A percentile compares a stretch with the other conserved stretches of the same genome.
Conservation (phyloP, 140 eudicot species). For the Oenanthe javanica region DNA sequence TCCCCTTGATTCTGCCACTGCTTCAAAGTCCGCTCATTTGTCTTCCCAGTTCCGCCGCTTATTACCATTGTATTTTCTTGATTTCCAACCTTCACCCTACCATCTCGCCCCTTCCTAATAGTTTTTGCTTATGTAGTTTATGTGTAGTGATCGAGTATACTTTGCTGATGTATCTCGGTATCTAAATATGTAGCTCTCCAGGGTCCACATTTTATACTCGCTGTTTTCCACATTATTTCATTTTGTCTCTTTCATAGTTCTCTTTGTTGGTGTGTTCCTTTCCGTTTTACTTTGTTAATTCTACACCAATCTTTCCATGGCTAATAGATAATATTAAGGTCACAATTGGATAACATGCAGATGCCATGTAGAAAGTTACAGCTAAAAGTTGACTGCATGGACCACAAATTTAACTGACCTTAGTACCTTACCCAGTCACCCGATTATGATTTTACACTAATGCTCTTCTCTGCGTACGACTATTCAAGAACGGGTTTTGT, state of each 20-base stretch:
- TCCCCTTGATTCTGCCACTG: too few relatives aligned
- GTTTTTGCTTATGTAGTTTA: neutral
- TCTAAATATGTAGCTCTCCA: neutral
- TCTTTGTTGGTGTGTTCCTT: neutral
- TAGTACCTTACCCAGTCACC: neutral
- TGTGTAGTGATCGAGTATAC: neutral
- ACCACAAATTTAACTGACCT: neutral
- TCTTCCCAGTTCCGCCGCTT: too few relatives aligned
- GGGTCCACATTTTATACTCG: neutral
- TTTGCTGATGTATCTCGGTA: too few relatives aligned
- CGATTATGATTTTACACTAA: neutral
- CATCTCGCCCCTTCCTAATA: neutral
- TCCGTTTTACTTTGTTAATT: neutral
- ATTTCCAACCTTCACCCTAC: too few relatives aligned
- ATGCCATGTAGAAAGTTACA: neutral
- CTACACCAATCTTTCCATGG: neutral
- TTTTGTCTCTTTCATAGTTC: neutral
- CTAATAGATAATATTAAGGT: neutral
- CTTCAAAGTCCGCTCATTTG: too few relatives aligned
- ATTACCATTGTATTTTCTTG: too few relatives aligned
- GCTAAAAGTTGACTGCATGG: neutral
- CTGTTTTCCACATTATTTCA: constrained; percentile 1
- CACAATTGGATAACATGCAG: constrained; percentile 2
- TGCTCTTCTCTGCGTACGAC: neutral
- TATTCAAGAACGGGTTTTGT: too few relatives aligned